Conservation (phyloP, 2,329 filamentous ascomycete species). For the Fusarium pseudonygamai region DNA sequence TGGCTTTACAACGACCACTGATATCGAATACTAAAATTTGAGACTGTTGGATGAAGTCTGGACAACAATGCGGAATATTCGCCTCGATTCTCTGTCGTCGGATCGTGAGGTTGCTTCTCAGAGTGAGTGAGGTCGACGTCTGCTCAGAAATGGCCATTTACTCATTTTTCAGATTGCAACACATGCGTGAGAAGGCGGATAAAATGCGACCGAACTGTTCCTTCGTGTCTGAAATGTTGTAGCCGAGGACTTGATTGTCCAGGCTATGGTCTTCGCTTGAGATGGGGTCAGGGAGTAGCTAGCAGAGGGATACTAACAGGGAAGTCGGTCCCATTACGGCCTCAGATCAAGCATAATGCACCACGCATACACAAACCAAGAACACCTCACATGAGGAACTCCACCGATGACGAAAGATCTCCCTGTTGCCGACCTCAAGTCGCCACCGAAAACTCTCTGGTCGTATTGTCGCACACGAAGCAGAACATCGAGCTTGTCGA, state of each 20-base stretch:
- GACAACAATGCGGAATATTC: not conserved
- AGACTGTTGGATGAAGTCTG: fast-evolving
- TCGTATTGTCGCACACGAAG: not conserved
- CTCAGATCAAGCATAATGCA: not conserved
- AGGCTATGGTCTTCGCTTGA: not conserved
- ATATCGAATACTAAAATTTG: not conserved
- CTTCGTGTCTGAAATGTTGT: not conserved
- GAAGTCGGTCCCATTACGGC: not conserved
- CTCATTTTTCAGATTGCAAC: not conserved
- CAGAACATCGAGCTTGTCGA: not conserved
- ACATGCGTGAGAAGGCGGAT: not conserved
- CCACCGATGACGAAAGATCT: fast-evolving
- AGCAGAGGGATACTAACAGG: not conserved
- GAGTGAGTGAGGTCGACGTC: not conserved
- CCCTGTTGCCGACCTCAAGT: not conserved
- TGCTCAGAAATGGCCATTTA: not conserved
- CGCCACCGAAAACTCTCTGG: fast-evolving
- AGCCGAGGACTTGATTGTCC: not conserved
- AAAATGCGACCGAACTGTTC: not conserved
- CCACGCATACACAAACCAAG: not conserved
- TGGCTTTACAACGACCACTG: not conserved
- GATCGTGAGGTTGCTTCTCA: not conserved
- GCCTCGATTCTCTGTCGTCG: not conserved
- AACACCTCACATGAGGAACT: too few relatives aligned
- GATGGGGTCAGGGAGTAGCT: slow-evolving; percentile 6